Evolutionary conservation across 2,329 filamentous ascomycete genomes (phyloP), one percentile per base, ranked within the genome.

Genomic region (Rhynchosporium agropyri): DNA sequence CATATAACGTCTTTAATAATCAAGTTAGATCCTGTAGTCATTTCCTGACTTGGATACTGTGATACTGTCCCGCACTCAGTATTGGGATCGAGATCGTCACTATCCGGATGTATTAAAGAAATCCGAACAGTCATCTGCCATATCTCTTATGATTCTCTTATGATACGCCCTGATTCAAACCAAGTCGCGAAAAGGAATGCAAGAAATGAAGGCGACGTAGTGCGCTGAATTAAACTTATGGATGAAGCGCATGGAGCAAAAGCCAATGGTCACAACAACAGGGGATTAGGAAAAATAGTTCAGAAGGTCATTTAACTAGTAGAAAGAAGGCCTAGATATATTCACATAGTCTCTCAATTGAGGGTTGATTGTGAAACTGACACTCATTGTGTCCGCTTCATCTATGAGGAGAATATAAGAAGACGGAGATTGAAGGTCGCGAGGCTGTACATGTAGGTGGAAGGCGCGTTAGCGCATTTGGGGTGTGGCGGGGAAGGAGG

Each of bases 341-440:
- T 80, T 84, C 84, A 87, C 73, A 86, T 84, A 88, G 84, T 80
- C 82, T 81, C 79, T 80, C 74, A 62, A 76, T 36, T 79, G 80
- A 83, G 84, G 88, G 85, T 85, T 88, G 80, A 83, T 76, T 74
- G 80, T 83, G 80, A 76, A 83, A 83, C 82, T 82, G 83, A 83
- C 84, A 83, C 80, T 90, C 89, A 84, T 92, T 89, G 89, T 81
- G 76, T 85, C 87, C 88, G 87, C 84, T 85, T 85, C 91, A 91
- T 88, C 91, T 91, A 86, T 83, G 63, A 85, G 77, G 75, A 78
- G 81, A 83, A 78, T 78, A 80, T 77, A 60, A 63, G 48, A 20
- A 58, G 51, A 55, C 51, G 49, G 40, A 58, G 29, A 9, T 20
- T 13, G 64, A 46, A 40, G 28, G 36, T 45, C 40, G 60, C 49